Evolutionary conservation across 140 eudicot species (phyloP), one percentile per base, ranked within the genome.

Genomic region (Senecio squalidus): DNA sequence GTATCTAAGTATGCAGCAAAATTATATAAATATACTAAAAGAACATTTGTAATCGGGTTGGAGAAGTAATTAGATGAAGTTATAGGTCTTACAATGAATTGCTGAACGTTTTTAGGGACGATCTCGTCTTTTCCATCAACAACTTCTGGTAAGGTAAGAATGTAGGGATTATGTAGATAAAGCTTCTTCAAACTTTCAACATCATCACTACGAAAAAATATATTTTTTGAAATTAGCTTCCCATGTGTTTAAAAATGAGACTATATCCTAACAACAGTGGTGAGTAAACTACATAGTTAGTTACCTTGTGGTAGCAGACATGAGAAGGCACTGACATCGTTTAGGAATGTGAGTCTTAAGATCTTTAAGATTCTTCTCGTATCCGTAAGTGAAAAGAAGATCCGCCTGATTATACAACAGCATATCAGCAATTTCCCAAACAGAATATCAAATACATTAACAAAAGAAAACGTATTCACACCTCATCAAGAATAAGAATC

Each of bases 231-330:
- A n/a, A n/a, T n/a, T n/a, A n/a, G n/a, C n/a, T n/a, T n/a, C n/a
- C n/a, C n/a, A n/a, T 9, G 9, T 58, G 31, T 22, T 28, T 31
- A 8, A 45, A 6, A 8, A n/a, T n/a, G n/a, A 40, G n/a, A 22
- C 69, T 33, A 36, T 7, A 6, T 11, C 13, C 1, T 24, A 24
- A 14, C 5, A 14, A 26, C 22, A 29, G 16, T 2, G 39, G 26
- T 26, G 22, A 23, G 13, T n/a, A 6, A 3, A 11, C 16, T 28
- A 9, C 17, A 23, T 66, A 27, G 11, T 13, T n/a, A 15, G 17
- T 28, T 7, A 31, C 99, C 96, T 93, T 45, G 95, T 75, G 20
- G 99, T 93, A 62, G 99, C 99, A 65, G 99, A 93, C 99, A 93
- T 82, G 25, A 93, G 96, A 75, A 93, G 96, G 63, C 96, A 88